These are phyloP conservation scores for Termitomyces sp. DNA, from an alignment of 768 basidiomycete species.

Conservation along the genomic window DNA sequence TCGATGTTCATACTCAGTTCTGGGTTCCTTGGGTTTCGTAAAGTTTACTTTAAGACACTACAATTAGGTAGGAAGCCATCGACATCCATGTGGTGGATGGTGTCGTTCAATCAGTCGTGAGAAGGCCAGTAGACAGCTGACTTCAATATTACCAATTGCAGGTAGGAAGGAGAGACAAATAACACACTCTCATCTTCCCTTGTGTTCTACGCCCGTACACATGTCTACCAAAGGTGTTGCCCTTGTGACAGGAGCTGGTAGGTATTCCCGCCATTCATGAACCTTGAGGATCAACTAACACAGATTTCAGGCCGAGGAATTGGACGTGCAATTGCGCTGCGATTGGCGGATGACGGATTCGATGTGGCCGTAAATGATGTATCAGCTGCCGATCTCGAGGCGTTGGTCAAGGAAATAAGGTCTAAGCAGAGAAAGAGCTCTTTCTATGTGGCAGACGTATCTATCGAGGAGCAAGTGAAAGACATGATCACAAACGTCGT, in stretches of 20 bases:
- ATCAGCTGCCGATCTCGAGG: conserved; percentile 17
- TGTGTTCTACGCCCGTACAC: background rate
- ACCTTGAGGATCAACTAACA: background rate
- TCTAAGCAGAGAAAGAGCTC: conserved; percentile 12
- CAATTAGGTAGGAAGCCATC: background rate
- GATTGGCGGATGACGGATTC: conserved; percentile 16
- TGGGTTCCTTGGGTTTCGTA: background rate
- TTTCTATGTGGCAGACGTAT: conserved; percentile 17
- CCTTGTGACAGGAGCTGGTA: conserved; percentile 12
- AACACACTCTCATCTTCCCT: background rate
- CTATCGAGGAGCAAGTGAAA: conserved; percentile 18
- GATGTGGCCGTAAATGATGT: conserved; percentile 27
- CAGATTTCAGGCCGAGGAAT: conserved; percentile 12
- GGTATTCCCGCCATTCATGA: background rate
- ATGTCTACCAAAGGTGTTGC: conserved; percentile 12
- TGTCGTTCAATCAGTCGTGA: background rate
- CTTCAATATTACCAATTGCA: background rate
- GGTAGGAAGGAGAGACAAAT: background rate
- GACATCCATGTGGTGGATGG: background rate
- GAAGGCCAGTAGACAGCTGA: background rate
- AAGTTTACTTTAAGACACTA: background rate
- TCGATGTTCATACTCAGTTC: no score
- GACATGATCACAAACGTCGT: conserved; percentile 15
- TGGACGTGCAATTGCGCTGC: conserved; percentile 16
- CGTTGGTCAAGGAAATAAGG: conserved; percentile 16